These are phyloP conservation scores for Mortierella polycephala DNA, from an alignment of 371 early-diverging fungal species.

Conservation along the genomic window DNA sequence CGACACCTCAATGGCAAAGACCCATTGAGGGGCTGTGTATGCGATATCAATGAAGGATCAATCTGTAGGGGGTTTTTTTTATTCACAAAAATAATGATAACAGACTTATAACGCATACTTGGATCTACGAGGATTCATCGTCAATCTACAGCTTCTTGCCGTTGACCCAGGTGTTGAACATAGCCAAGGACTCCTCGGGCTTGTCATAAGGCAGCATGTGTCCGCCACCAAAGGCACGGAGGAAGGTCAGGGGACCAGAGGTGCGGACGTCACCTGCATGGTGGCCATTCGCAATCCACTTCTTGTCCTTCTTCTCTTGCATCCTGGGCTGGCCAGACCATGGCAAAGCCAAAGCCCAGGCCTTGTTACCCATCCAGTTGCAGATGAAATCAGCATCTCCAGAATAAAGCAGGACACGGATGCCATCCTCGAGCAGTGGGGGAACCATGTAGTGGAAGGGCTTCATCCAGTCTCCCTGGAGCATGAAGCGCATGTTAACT, in stretches of 20 bases:
- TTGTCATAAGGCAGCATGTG: conserved; percentile 85
- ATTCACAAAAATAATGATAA: background rate
- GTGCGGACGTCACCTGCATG: conserved; percentile 81
- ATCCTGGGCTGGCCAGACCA: conserved; percentile 85
- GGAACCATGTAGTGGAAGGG: conserved; percentile 84
- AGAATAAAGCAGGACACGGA: conserved; percentile 88
- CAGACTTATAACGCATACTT: background rate
- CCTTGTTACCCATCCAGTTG: conserved; percentile 96
- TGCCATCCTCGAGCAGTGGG: conserved; percentile 79
- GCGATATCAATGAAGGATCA: too few relatives aligned
- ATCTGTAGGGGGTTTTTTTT: too few relatives aligned
- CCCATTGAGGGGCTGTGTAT: too few relatives aligned
- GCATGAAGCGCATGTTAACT: conserved; percentile 83
- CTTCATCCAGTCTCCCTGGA: conserved; percentile 91
- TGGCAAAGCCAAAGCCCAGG: conserved; percentile 83
- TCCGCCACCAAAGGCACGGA: conserved; percentile 88
- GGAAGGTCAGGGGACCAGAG: conserved; percentile 81
- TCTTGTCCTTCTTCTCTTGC: conserved; percentile 66
- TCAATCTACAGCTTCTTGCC: conserved; percentile 19
- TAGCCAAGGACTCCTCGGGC: conserved; percentile 67
- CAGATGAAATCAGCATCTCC: conserved; percentile 91
- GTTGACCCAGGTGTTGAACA: conserved; percentile 74
- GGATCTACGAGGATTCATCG: too few relatives aligned
- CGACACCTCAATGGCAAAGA: too few relatives aligned
- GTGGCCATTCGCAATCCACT: conserved; percentile 62